phyloP scores from a whole-genome alignment of 2,329 filamentous ascomycete species.

The Calycina herbarum region DNA sequence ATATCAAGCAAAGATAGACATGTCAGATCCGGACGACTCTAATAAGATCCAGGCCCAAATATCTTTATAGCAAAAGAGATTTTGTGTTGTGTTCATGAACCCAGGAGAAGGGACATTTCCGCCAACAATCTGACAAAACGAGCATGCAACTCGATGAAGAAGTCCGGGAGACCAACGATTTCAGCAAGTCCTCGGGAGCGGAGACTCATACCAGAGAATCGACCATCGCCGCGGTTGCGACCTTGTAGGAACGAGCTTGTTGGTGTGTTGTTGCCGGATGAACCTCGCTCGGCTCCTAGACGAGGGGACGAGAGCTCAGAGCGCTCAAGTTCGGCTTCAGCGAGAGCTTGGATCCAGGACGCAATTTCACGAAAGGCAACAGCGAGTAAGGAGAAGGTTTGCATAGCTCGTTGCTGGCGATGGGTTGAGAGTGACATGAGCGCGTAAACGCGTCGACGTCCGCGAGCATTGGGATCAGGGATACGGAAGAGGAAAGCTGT shows the following conservation, averaged over 20 bases:
- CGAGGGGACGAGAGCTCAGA: conserved; percentile 20
- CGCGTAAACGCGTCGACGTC: conserved; percentile 68
- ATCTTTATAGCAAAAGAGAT: background rate
- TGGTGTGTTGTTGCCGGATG: conserved; percentile 23
- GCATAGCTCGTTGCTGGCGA: conserved; percentile 64
- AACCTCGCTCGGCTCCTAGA: conserved; percentile 13
- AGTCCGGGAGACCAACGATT: conserved; percentile 65
- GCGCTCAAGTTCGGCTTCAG: conserved; percentile 61
- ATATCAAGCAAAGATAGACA: background rate
- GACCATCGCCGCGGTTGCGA: conserved; percentile 31
- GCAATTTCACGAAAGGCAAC: conserved; percentile 64
- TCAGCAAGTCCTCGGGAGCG: conserved; percentile 64
- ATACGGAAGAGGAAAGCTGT: conserved; percentile 72
- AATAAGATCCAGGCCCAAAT: conserved; percentile 3
- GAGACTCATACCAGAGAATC: conserved; percentile 49
- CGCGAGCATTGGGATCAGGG: conserved; percentile 65
- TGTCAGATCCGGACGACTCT: background rate
- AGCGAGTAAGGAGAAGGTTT: conserved; percentile 62
- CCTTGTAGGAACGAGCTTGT: conserved; percentile 33
- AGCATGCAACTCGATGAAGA: conserved; percentile 66
- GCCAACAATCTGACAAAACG: conserved; percentile 63
- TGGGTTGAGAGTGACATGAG: conserved; percentile 66
- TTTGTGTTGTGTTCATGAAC: background rate
- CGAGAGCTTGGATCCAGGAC: conserved; percentile 64
- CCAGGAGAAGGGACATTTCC: conserved; percentile 40